phyloP scores from a whole-genome alignment of 768 basidiomycete genomes.

The Termitomyces titanicus region DNA sequence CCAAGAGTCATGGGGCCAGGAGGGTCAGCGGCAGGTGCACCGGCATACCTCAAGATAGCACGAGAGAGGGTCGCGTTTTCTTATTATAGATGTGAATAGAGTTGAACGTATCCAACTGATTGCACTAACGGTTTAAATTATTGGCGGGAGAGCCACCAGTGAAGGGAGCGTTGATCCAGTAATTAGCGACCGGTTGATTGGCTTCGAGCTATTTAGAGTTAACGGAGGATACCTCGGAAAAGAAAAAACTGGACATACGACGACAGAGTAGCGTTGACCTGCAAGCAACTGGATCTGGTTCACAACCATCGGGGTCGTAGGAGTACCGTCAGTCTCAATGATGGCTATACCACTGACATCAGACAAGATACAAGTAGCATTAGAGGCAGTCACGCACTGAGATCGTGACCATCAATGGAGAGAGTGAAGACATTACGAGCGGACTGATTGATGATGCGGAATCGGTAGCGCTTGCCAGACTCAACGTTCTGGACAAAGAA shows the following conservation, averaged over 20 bases:
- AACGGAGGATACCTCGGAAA: background rate
- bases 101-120: background rate
- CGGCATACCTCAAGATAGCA: slow-evolving; percentile 33
- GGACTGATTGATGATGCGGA: slow-evolving; percentile 50
- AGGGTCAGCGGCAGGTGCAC: slow-evolving; percentile 28
- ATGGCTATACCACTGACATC: slow-evolving; percentile 14
- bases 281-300: slow-evolving; percentile 35
- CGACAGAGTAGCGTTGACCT: slow-evolving; percentile 41
- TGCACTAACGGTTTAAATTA: slow-evolving; percentile 19
- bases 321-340: slow-evolving; percentile 32
- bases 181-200: slow-evolving; percentile 37
- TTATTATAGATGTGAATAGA: background rate
- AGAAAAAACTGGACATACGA: slow-evolving; percentile 19
- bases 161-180: slow-evolving; percentile 34
- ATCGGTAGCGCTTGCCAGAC: slow-evolving; percentile 43
- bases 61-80: slow-evolving; percentile 28
- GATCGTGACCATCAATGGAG: slow-evolving; percentile 31
- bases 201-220: slow-evolving; percentile 24
- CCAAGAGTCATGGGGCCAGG: slow-evolving; percentile 19
- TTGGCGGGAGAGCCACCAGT: slow-evolving; percentile 18
- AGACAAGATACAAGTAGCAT: background rate
- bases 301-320: slow-evolving; percentile 21
- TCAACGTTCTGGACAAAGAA: slow-evolving; percentile 29
- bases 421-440: slow-evolving; percentile 41
- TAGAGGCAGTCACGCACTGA: slow-evolving; percentile 13